Base-by-base conservation (phyloP, 495 filamentous ascomycete genomes). In the Barbatosphaeria neglecta region DNA sequence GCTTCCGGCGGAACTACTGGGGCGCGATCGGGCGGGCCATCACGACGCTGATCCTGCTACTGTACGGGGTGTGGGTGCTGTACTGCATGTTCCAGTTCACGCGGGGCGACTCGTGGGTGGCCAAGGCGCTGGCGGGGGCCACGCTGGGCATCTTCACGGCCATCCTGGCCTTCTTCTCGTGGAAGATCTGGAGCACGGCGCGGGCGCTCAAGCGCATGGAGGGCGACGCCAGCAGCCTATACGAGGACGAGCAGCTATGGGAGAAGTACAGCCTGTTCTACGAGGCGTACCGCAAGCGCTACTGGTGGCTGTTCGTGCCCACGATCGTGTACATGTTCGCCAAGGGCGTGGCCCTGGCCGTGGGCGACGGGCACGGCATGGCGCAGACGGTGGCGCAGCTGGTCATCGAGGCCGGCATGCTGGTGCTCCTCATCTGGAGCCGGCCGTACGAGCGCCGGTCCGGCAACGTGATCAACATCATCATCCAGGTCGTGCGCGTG, bases 21-120 rank as follows among this genome's bases (percentile, higher is more conserved):
- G 84, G 85, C 46, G 73, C 89, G 9, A 77, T 98, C 59, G 84
- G 80, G 31, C 83, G 87, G 33, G 86, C 90, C 20, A 86, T 98
- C 59, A 92, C 87, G 49, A 84, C 86, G 53, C 70, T 98, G 44
- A 90, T 98, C 52, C 76, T 98, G 42, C 67, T 96, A 22, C 75
- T 98, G 2, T 98, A 98, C 64, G 87, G 90, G 39, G 76, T 95
- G 37, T 98, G 92, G 92, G 86, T 87, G 6, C 68, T 98, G 20
- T 98, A 95, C 60, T 96, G 92, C 62, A 75, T 98, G 49, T 97
- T 90, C 64, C 90, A 98, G 60, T 90, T 96, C 57, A 90, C 80
- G 4, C 78, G 80, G 28, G 92, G 92, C 43, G 92, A 98, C 65
- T 96, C 90, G 0, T 98, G 93, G 90, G 92, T 84, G 10, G 90